Evolutionary conservation across 1,284 basidiomycete genomes (phyloP), one percentile per base, ranked within the genome.

Genomic region (Tremellales sp.): DNA sequence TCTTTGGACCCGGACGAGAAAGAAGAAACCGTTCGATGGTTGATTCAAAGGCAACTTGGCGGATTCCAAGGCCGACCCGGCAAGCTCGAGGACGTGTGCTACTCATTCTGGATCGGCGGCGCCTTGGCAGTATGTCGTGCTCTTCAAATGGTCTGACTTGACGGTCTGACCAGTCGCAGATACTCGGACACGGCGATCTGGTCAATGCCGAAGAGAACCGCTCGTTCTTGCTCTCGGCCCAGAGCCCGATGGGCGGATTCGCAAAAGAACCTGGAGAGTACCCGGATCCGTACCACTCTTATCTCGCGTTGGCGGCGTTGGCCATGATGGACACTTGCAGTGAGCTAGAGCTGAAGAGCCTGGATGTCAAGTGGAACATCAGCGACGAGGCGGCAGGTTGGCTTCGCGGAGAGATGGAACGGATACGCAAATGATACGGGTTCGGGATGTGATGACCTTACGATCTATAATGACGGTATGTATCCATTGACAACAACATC

Each of bases 81-180:
- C 51, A 97, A 97, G 72, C 77, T 80, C 4, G 82, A 85, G 11
- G 91, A 97, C 62, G 87, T 90, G 1, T 97, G 91, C 70, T 97
- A 97, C 72, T 89, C 87, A 58, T 96, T 94, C 70, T 97, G 91
- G 92, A 88, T 87, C 59, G 85, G 87, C 2, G 90, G 84, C 4
- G 79, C 86, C 1, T 70, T 94, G 6, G 75, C 81, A 59, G 89
- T 90, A 56, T 56, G 80, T 70, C 44, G 17, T 7, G 17, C 11
- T n/a, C 29, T 23, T 33, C 29, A 8, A n/a, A 35, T 17, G 21
- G 23, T 44, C 44, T 31, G 5, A 5, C 19, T 15, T 6, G 5
- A 17, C 33, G 4, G 6, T 36, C 33, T 36, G 19, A 5, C 13
- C 15, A 36, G 33, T n/a, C 15, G 15, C 59, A 89, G 87, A 82